Evolutionary conservation across 305 asterid species (phyloP).

Genomic region (Euphrasia arctica): DNA sequence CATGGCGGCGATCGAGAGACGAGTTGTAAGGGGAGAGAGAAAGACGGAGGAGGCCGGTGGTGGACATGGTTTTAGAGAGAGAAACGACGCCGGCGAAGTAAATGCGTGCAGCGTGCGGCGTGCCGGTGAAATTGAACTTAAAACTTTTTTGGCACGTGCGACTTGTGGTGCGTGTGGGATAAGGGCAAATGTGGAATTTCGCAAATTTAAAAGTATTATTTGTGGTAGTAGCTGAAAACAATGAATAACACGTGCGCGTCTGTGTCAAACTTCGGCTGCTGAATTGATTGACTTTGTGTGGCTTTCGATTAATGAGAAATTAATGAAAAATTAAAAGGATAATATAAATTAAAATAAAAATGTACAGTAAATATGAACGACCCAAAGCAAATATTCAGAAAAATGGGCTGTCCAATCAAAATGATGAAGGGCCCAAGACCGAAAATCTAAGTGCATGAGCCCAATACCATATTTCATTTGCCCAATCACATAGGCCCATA

Average conservation of each 20-base stretch:
- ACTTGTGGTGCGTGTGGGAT: constrained; percentile 23
- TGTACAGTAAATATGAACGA: too few species aligned
- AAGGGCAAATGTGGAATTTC: constrained; percentile 28
- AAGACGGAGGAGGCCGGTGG: constrained; percentile 57
- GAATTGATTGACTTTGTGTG: not conserved
- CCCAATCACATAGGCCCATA: too few species aligned
- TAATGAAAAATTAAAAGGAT: too few species aligned
- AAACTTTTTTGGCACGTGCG: constrained; percentile 34
- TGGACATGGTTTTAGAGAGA: constrained; percentile 41
- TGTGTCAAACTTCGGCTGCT: not conserved
- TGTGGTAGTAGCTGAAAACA: not conserved
- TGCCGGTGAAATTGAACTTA: constrained; percentile 23
- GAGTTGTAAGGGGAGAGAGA: constrained; percentile 38
- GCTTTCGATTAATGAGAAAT: not conserved
- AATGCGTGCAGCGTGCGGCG: not conserved
- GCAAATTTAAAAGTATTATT: too few species aligned
- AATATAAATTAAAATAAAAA: too few species aligned
- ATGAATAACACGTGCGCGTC: not conserved
- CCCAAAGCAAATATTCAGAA: too few species aligned
- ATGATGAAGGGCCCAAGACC: too few species aligned
- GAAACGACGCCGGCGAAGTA: constrained; percentile 24
- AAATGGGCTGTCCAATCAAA: too few species aligned
- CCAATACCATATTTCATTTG: too few species aligned
- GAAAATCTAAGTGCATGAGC: too few species aligned
- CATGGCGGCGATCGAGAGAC: constrained; percentile 36